Evolutionary conservation across 257 asterid species (phyloP).

Genomic region (Nicotiana otophora): DNA sequence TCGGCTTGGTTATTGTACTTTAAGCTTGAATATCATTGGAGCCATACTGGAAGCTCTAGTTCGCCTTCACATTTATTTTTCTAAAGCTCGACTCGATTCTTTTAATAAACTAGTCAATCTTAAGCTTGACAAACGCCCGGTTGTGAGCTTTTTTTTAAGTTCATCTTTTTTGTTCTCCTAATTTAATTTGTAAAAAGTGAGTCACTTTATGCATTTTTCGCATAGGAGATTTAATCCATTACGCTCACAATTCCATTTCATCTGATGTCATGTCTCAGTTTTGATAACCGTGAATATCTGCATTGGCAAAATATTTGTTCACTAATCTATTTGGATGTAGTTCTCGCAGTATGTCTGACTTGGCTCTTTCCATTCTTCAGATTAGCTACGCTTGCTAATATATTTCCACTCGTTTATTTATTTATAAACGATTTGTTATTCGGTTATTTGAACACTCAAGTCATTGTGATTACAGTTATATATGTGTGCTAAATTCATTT

Average conservation of each 20-base stretch:
- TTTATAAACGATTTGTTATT: background rate
- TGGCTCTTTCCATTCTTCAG: background rate
- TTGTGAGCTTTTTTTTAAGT: background rate
- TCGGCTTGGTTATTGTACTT: too few relatives aligned
- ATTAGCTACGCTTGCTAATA: background rate
- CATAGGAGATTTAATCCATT: background rate
- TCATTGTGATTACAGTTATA: background rate
- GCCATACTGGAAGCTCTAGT: too few relatives aligned
- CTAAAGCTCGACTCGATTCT: too few relatives aligned
- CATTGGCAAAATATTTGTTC: too few relatives aligned
- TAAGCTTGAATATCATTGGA: too few relatives aligned
- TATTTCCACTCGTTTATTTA: background rate
- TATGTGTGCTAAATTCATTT: conserved; percentile 27
- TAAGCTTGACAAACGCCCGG: background rate
- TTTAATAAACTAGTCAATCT: background rate
- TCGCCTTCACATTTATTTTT: too few relatives aligned
- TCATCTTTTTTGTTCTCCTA: background rate
- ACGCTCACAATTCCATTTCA: background rate
- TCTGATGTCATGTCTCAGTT: background rate
- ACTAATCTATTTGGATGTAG: background rate
- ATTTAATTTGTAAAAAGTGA: background rate
- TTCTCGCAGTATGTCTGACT: background rate
- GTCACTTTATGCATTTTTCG: background rate
- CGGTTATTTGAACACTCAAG: background rate
- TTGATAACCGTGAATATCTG: background rate